Conservation (phyloP, 768 basidiomycete genomes). For the Hericium rajendrae region DNA sequence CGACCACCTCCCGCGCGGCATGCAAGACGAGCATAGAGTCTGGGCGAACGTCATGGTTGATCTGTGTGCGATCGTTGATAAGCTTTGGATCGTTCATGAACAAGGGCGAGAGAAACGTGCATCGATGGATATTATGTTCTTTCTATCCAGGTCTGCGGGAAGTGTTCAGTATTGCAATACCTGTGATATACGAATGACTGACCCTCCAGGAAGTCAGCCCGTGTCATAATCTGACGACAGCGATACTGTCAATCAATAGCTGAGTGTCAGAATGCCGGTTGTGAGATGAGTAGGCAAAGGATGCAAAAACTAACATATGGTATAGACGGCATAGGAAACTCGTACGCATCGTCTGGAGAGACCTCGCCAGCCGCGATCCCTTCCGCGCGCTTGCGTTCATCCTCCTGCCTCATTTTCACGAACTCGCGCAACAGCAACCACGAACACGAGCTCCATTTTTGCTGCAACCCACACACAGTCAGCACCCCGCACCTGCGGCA, state of each 20-base stretch:
- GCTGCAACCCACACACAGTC: conserved; percentile 25
- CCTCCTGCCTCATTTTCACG: conserved; percentile 47
- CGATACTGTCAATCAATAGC: conserved; percentile 36
- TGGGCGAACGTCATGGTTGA: conserved; percentile 66
- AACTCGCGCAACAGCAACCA: conserved; percentile 73
- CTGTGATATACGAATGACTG: conserved; percentile 11
- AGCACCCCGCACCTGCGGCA: not conserved
- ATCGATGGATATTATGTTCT: conserved; percentile 73
- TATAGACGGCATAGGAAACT: conserved; percentile 51
- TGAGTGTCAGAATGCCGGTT: not conserved
- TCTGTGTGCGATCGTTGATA: conserved; percentile 27
- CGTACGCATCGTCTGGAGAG: conserved; percentile 24
- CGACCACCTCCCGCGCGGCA: conserved; percentile 60
- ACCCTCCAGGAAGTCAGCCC: conserved; percentile 78
- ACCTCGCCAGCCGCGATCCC: conserved; percentile 27
- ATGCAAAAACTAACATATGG: conserved; percentile 39
- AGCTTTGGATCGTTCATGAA: not conserved
- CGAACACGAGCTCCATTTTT: conserved; percentile 78
- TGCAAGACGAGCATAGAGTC: conserved; percentile 72
- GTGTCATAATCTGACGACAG: conserved; percentile 75
- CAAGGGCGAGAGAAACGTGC: conserved; percentile 28
- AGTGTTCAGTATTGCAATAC: not conserved
- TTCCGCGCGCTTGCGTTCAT: conserved; percentile 34
- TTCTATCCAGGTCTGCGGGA: conserved; percentile 47
- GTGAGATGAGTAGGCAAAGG: not conserved